Evolutionary conservation across 2,329 filamentous ascomycete species (phyloP).

Genomic region (Plectosphaerella sp.): DNA sequence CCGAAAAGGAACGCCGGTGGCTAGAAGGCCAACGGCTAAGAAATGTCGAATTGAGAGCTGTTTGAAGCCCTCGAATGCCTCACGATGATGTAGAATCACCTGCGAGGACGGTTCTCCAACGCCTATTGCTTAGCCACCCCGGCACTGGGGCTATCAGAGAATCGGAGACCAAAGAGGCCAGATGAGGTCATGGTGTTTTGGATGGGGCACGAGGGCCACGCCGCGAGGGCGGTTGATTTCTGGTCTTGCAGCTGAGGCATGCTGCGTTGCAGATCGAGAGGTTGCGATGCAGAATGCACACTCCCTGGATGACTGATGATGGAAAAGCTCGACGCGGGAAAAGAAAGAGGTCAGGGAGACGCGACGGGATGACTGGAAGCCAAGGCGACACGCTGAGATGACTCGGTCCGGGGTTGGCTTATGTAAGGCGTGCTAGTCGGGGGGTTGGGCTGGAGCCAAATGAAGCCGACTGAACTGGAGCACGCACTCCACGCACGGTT

Average conservation of each 20-base stretch:
- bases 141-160: slow-evolving; percentile 45
- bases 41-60: background rate
- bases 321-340: background rate
- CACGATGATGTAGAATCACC: background rate
- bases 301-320: background rate
- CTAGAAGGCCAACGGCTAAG: no score
- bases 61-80: background rate
- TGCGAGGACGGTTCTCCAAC: slow-evolving; percentile 16
- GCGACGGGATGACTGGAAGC: background rate
- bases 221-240: background rate
- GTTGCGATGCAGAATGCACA: background rate
- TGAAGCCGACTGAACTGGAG: no score
- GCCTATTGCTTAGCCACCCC: slow-evolving; percentile 42
- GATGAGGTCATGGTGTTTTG: background rate
- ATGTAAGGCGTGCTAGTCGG: background rate
- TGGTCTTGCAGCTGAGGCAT: background rate
- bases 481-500: no score
- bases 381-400: background rate
- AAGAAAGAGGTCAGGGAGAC: background rate
- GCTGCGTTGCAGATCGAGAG: background rate
- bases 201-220: background rate
- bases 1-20: no score
- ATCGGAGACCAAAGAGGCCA: background rate
- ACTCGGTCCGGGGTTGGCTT: background rate
- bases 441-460: no score